phyloP scores from a whole-genome alignment of 805 yeast species.

The Lipomyces anomalus region DNA sequence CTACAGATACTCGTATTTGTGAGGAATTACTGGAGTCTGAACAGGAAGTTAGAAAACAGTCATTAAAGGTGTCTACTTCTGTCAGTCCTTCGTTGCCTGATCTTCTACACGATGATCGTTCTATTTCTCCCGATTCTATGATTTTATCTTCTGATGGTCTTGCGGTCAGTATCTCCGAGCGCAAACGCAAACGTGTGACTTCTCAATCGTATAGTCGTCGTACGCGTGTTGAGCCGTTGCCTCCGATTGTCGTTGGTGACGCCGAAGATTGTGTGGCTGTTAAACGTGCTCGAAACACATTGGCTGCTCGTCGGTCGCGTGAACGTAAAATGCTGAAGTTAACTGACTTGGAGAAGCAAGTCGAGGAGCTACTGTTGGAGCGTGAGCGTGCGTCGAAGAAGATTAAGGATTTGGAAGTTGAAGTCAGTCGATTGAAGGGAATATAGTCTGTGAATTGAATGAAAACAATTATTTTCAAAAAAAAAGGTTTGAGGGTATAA shows the following conservation, averaged over 20 bases:
- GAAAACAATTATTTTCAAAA: background rate
- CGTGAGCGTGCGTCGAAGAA: constrained; percentile 11
- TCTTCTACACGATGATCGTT: background rate
- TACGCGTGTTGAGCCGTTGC: constrained; percentile 45
- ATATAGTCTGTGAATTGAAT: too few relatives aligned
- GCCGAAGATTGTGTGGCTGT: constrained; percentile 60
- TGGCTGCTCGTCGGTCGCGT: constrained; percentile 90
- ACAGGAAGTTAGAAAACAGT: background rate
- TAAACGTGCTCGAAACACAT: constrained; percentile 92
- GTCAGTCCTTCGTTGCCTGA: background rate
- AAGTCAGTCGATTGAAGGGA: constrained; percentile 8
- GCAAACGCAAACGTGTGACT: constrained; percentile 22
- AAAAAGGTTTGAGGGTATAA: background rate
- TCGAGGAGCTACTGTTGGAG: constrained; percentile 46
- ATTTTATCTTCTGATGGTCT: constrained; percentile 20
- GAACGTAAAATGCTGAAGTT: constrained; percentile 88
- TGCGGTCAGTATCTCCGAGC: constrained; percentile 21
- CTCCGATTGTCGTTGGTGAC: constrained; percentile 53
- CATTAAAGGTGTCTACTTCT: constrained; percentile 3
- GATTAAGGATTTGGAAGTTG: constrained; percentile 14
- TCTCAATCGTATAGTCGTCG: constrained; percentile 25
- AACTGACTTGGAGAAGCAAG: constrained; percentile 72
- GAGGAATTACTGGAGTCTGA: background rate
- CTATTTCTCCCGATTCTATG: constrained; percentile 17
- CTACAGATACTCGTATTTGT: background rate